Base-by-base conservation (phyloP, 352 stramenopile genomes). In the Globisporangium nodosum region DNA sequence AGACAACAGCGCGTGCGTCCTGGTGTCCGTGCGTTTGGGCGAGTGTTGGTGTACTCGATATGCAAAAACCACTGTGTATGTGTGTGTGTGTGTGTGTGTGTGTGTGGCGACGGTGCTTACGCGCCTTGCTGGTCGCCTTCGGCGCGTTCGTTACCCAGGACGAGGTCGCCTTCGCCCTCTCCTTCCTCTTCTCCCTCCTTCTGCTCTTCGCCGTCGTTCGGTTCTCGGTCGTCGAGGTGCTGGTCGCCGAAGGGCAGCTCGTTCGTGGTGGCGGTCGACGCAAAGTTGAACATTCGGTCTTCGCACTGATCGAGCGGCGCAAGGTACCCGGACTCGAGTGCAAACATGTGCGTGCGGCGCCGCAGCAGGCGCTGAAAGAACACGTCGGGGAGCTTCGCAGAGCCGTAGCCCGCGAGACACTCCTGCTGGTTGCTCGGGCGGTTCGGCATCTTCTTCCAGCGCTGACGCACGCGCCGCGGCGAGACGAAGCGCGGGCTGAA, bases 321-420 rank as follows among this genome's bases (percentile, higher is more conserved):
- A n/a, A 60, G 33, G 47, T 66, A 62, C n/a, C 45, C 53, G 0
- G 48, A 56, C 47, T 69, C 47, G 24, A 69, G 30, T 0, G 58
- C 60, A n/a, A 78, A 66, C 55, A 71, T 77, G 48, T 74, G 71
- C 46, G 73, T 65, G 20, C 72, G 69, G 16, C 72, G 60, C 18
- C 69, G 63, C 49, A 81, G 43, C 33, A 81, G 59, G 1, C 60
- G 61, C 27, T 59, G 18, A 11, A 59, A 56, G 43, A 81, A 81
- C 48, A 60, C 63, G 5, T 56, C 49, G 0, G 70, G 68, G 20
- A 83, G 50, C 31, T 63, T 54, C 21, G 67, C 73, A 5, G 71
- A 59, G 39, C 71, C 73, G 42, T 73, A 60, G 12, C 70, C 73
- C 11, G 69, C 59, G 50, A 83, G 66, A 40, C 73, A 83, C 62